These are phyloP conservation scores for Sugiyamaella smithiae DNA, from an alignment of 805 yeast species.

Conservation along the genomic window DNA sequence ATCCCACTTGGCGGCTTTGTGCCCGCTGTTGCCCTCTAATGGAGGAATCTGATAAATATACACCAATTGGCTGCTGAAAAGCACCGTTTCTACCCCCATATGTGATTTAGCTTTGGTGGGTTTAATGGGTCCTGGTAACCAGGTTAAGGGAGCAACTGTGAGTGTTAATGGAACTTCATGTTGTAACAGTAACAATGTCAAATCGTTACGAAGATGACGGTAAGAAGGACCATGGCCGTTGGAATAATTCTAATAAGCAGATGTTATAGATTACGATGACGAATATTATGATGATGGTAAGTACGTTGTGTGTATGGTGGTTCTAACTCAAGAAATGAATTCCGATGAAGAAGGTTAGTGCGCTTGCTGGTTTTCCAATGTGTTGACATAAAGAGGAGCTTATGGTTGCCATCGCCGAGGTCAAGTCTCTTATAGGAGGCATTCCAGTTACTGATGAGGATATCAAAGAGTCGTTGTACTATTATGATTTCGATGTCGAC, in stretches of 20 bases:
- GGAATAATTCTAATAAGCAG: neutral
- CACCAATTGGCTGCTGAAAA: conserved; percentile 27
- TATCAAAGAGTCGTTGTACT: conserved; percentile 58
- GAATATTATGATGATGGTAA: conserved; percentile 21
- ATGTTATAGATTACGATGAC: conserved; percentile 13
- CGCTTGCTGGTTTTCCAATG: neutral
- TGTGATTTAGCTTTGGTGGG: too few species aligned
- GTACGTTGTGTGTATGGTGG: conserved; percentile 17
- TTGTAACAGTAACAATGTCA: conserved; percentile 8
- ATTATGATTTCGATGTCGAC: conserved; percentile 54
- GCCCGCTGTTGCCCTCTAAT: conserved; percentile 26
- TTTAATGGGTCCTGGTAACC: too few species aligned
- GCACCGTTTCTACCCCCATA: conserved; percentile 15
- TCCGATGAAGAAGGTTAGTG: conserved; percentile 29
- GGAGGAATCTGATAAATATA: conserved; percentile 33
- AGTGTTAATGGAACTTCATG: too few species aligned
- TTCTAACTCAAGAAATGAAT: conserved; percentile 20
- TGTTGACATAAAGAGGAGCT: conserved; percentile 22
- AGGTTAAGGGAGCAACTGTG: conserved; percentile 2
- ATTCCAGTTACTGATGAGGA: conserved; percentile 48
- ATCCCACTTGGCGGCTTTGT: conserved; percentile 34
- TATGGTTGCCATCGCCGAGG: conserved; percentile 24
- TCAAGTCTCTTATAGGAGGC: conserved; percentile 27
- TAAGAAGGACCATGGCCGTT: neutral
- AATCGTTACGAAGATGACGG: conserved; percentile 14